phyloP scores from a whole-genome alignment of 2,329 filamentous ascomycete genomes.

The Colletotrichum eleusines region DNA sequence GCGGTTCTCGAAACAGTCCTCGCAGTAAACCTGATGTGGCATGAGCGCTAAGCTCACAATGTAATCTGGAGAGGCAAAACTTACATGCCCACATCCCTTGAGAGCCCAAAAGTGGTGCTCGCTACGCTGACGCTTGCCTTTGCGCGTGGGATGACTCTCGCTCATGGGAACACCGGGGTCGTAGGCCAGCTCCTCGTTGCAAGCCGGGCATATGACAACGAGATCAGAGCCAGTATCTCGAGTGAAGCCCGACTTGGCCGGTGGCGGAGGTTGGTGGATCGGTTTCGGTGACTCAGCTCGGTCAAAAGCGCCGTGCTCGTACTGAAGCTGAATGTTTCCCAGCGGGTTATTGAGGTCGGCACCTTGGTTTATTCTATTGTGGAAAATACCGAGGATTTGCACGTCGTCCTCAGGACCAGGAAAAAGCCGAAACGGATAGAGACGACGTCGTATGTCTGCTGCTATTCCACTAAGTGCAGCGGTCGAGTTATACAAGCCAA shows the following conservation, averaged over 20 bases:
- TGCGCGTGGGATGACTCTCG: conserved; percentile 51
- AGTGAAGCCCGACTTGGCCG: conserved; percentile 82
- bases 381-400: conserved; percentile 33
- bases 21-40: conserved; percentile 69
- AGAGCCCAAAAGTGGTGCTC: conserved; percentile 94
- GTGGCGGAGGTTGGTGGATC: conserved; percentile 71
- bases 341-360: conserved; percentile 39
- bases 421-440: conserved; percentile 34
- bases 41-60: conserved; percentile 48
- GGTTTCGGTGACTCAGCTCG: conserved; percentile 55
- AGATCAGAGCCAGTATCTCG: conserved; percentile 79
- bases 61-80: conserved; percentile 44
- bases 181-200: conserved; percentile 84
- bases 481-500: conserved; percentile 16
- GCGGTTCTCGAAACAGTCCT: conserved; percentile 70
- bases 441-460: conserved; percentile 20
- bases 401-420: conserved; percentile 35
- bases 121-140: conserved; percentile 62
- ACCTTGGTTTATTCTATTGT: conserved; percentile 31
- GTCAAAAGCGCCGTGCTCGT: conserved; percentile 48
- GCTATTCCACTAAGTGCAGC: conserved; percentile 36
- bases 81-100: conserved; percentile 91
- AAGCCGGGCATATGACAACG: conserved; percentile 86
- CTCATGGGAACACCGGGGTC: conserved; percentile 64
- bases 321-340: conserved; percentile 42